A percentile compares a stretch with the other conserved stretches of the same genome.
These are phyloP conservation scores for Mortierella sp. DNA, from an alignment of 371 early-diverging fungal species.

Conservation along the genomic window DNA sequence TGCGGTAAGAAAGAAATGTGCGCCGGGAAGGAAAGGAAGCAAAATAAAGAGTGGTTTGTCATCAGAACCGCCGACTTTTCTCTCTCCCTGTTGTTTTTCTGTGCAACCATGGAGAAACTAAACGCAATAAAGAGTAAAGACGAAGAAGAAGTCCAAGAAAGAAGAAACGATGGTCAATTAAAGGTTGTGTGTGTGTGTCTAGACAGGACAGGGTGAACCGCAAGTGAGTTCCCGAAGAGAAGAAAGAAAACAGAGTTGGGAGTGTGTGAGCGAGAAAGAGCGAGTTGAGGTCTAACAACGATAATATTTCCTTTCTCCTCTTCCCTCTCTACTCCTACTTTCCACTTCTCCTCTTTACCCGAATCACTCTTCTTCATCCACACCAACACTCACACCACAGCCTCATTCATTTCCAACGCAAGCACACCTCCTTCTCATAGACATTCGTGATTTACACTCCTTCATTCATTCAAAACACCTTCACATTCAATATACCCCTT, in stretches of 20 bases:
- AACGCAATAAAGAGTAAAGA: background rate
- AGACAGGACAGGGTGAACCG: background rate
- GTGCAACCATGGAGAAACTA: background rate
- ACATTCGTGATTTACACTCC: too few species aligned
- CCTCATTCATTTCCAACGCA: background rate
- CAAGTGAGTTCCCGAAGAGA: background rate
- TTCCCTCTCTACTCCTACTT: background rate
- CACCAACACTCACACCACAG: background rate
- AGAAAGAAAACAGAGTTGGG: background rate
- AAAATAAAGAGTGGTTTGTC: background rate
- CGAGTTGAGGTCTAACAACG: background rate
- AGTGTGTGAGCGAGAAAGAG: background rate
- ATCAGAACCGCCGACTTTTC: slow-evolving; percentile 2
- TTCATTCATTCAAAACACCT: background rate
- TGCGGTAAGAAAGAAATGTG: background rate
- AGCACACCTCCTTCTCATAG: too few species aligned
- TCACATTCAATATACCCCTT: background rate
- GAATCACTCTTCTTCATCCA: background rate
- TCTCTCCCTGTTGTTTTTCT: background rate
- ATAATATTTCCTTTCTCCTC: background rate
- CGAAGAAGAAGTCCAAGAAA: background rate
- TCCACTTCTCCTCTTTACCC: background rate
- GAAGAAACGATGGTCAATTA: background rate
- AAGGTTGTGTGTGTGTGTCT: background rate
- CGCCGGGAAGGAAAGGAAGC: background rate